These are phyloP conservation scores for Fusarium oligoseptatum DNA, from an alignment of 2,329 filamentous ascomycete genomes.

Conservation along the genomic window DNA sequence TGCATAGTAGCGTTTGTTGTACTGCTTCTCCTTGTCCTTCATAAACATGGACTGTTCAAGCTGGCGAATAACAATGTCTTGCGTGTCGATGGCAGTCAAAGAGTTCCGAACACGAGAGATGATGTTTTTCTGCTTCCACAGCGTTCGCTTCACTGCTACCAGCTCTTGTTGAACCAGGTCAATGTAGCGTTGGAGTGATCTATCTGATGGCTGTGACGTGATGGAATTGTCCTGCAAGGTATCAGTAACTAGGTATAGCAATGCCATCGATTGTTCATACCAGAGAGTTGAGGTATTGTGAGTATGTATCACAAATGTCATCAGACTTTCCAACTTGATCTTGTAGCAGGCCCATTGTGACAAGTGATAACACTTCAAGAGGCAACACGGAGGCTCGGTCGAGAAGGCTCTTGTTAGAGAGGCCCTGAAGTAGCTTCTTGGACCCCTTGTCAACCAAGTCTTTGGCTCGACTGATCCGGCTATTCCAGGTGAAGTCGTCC, in stretches of 20 bases:
- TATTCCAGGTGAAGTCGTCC: conserved; percentile 42
- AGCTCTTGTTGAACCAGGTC: conserved; percentile 58
- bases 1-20: conserved; percentile 13
- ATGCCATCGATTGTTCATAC: conserved; percentile 44
- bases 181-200: conserved; percentile 57
- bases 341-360: conserved; percentile 55
- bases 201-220: conserved; percentile 54
- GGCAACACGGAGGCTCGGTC: conserved; percentile 56
- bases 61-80: conserved; percentile 27
- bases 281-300: conserved; percentile 56
- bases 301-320: conserved; percentile 58
- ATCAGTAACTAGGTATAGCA: conserved; percentile 24
- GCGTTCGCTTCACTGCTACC: conserved; percentile 52
- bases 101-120: conserved; percentile 46
- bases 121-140: conserved; percentile 51
- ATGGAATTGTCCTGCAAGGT: conserved; percentile 55
- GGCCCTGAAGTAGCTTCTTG: conserved; percentile 51
- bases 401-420: conserved; percentile 51
- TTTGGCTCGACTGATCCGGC: conserved; percentile 49
- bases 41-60: conserved; percentile 20
- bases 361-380: conserved; percentile 57
- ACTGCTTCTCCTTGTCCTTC: conserved; percentile 18
- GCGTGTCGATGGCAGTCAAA: conserved; percentile 32
- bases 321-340: conserved; percentile 55
- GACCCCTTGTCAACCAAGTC: conserved; percentile 53